A percentile compares a stretch with the other conserved stretches of the same genome.
Conservation (phyloP, 1,284 basidiomycete genomes). For the Uromyces viciae-fabae region DNA sequence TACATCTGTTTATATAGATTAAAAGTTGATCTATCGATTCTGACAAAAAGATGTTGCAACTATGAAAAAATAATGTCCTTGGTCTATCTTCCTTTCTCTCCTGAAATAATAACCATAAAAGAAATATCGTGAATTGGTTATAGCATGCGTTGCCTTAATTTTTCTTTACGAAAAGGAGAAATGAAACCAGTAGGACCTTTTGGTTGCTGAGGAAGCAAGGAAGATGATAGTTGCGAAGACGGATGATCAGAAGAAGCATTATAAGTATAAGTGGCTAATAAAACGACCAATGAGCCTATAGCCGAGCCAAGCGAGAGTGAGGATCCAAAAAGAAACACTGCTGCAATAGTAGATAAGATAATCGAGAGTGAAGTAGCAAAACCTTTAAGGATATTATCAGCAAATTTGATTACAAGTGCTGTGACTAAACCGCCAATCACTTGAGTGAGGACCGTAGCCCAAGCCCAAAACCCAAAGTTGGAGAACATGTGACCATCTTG, state of each 20-base stretch:
- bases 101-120: too few relatives aligned
- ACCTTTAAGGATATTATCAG: constrained; percentile 59
- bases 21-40: too few relatives aligned
- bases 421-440: constrained; percentile 86
- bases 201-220: neutral
- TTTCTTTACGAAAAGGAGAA: constrained; percentile 13
- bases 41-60: too few relatives aligned
- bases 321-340: constrained; percentile 81
- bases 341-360: constrained; percentile 84
- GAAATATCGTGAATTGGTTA: too few relatives aligned
- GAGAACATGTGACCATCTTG: constrained; percentile 62
- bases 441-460: constrained; percentile 82
- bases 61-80: too few relatives aligned
- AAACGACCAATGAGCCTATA: constrained; percentile 73
- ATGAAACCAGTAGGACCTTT: constrained; percentile 14
- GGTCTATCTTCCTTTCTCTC: too few relatives aligned
- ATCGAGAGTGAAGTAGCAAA: constrained; percentile 91
- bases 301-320: constrained; percentile 78
- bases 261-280: constrained; percentile 84
- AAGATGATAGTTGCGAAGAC: neutral
- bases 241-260: constrained; percentile 60
- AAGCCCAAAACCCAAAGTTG: constrained; percentile 83
- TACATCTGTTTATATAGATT: too few relatives aligned
- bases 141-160: constrained; percentile 23
- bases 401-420: constrained; percentile 63